A percentile compares a stretch with the other conserved stretches of the same genome.
phyloP scores from a whole-genome alignment of 345 rosid genomes.

The Xanthoceras sorbifolium region DNA sequence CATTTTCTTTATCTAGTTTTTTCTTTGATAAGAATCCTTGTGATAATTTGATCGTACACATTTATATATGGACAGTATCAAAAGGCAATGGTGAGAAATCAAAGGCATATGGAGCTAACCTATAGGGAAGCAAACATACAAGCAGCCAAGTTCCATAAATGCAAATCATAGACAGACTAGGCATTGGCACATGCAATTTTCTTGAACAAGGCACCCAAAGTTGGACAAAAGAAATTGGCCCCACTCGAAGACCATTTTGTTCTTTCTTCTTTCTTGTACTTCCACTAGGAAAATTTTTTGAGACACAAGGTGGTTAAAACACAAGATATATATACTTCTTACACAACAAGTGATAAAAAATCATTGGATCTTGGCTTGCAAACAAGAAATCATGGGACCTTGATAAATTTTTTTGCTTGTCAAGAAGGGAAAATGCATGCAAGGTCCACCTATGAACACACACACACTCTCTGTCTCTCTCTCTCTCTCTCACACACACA shows the following conservation, averaged over 20 bases:
- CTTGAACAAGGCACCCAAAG: background rate
- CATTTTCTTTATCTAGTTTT: background rate
- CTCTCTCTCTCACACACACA: slow-evolving; percentile 3
- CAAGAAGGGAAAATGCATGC: slow-evolving; percentile 1
- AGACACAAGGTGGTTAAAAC: background rate
- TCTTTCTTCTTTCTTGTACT: background rate
- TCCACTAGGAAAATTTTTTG: background rate
- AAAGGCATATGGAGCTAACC: background rate
- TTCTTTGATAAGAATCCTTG: background rate
- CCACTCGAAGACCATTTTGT: background rate
- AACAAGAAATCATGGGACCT: slow-evolving; percentile 28
- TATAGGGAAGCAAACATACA: background rate
- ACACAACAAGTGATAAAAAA: slow-evolving; percentile 1
- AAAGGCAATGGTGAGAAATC: background rate
- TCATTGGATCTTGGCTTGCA: slow-evolving; percentile 2
- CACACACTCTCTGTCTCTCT: background rate
- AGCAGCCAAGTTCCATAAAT: background rate
- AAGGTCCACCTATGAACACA: slow-evolving; percentile 23
- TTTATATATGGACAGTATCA: background rate
- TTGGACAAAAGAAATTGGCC: slow-evolving; percentile 3
- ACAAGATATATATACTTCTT: background rate
- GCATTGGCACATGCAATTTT: slow-evolving; percentile 11
- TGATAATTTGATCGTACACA: background rate
- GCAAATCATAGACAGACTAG: background rate
- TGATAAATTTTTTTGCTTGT: too few species aligned